These are phyloP conservation scores for Ordospora colligata DNA, from an alignment of 371 early-diverging fungal genomes.

Conservation along the genomic window DNA sequence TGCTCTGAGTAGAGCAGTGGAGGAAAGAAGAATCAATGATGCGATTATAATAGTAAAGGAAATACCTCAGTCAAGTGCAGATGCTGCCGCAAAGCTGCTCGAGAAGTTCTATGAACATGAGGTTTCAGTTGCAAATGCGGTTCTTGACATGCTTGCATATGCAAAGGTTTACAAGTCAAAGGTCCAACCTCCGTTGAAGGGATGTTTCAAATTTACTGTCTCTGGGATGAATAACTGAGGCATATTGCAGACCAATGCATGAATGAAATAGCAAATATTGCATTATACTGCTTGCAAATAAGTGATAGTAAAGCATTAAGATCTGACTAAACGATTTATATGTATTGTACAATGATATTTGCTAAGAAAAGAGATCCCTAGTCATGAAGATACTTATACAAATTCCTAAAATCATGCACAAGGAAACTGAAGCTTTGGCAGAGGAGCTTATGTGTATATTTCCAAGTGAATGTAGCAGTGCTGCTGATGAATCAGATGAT, in stretches of 20 bases:
- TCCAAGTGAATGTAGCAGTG: neutral
- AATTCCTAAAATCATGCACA: neutral
- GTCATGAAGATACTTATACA: neutral
- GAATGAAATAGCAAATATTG: too few relatives aligned
- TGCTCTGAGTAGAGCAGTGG: neutral
- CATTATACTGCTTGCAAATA: too few relatives aligned
- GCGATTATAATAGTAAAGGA: neutral
- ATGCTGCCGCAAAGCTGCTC: neutral
- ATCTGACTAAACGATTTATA: neutral
- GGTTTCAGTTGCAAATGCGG: neutral
- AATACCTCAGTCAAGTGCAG: neutral
- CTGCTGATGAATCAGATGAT: neutral
- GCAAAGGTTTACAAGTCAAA: neutral
- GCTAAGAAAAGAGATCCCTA: neutral
- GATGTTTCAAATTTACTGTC: neutral
- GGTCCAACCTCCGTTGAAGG: neutral
- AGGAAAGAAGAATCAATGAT: neutral
- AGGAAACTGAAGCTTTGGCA: neutral
- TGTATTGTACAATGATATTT: neutral
- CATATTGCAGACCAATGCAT: too few relatives aligned
- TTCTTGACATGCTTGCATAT: neutral
- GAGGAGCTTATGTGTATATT: slow-evolving; percentile 20
- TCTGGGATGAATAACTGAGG: too few relatives aligned
- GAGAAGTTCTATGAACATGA: neutral
- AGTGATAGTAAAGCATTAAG: neutral